A percentile compares a stretch with the other conserved stretches of the same genome.
Conservation (phyloP, 2,329 filamentous ascomycete genomes). For the Calonectria hongkongensis region DNA sequence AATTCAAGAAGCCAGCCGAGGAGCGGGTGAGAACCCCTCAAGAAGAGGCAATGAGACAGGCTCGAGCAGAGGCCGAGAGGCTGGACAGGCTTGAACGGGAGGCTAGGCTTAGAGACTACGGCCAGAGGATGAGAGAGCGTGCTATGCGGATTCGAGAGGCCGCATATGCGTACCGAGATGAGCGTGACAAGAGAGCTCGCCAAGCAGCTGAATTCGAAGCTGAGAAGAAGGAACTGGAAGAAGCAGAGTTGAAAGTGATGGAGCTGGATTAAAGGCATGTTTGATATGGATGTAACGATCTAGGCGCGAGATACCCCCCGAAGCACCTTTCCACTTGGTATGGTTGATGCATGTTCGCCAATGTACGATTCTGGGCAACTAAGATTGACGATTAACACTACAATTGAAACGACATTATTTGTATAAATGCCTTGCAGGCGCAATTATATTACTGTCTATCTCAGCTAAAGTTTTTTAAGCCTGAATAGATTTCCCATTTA, state of each 20-base stretch:
- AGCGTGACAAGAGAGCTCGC: slow-evolving; percentile 17
- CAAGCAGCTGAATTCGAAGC: slow-evolving; percentile 5
- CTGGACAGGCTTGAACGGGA: slow-evolving; percentile 14
- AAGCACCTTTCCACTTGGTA: not conserved
- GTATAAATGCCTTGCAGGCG: not conserved
- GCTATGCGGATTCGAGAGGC: slow-evolving; percentile 29
- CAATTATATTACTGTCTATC: not conserved
- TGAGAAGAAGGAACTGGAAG: slow-evolving; percentile 9
- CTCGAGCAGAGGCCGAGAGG: slow-evolving; percentile 21
- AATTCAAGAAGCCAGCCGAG: slow-evolving; percentile 1
- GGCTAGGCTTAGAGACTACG: slow-evolving; percentile 10
- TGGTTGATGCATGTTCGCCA: not conserved
- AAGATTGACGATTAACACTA: not conserved
- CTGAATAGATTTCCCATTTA: not conserved
- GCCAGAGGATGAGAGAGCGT: slow-evolving; percentile 25
- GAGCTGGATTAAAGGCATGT: slow-evolving; percentile 19
- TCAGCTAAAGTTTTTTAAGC: not conserved
- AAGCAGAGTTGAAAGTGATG: slow-evolving; percentile 15
- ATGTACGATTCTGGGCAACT: slow-evolving; percentile 2
- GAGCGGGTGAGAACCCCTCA: not conserved
- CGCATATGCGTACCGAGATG: slow-evolving; percentile 22
- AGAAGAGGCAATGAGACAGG: slow-evolving; percentile 17
- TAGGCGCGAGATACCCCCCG: slow-evolving; percentile 1
- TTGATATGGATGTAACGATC: not conserved
- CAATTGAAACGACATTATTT: not conserved